Conservation (phyloP, 1,284 basidiomycete genomes). For the Cryptococcus wingfieldii region DNA sequence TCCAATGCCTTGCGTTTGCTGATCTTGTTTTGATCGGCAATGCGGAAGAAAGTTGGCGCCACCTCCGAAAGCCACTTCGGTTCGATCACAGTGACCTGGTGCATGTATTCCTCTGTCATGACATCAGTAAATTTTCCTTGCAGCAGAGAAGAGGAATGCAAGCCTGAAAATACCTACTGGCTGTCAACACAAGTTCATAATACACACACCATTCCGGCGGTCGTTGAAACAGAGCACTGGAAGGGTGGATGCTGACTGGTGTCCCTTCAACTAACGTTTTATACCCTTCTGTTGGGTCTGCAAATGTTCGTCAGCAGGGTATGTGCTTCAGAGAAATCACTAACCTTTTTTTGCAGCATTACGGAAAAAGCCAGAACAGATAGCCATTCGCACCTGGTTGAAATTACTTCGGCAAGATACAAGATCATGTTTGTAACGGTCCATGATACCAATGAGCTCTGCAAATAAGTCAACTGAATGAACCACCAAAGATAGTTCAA, state of each 20-base stretch:
- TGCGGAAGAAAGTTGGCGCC: constrained; percentile 91
- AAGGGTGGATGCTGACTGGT: constrained; percentile 96
- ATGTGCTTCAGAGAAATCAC: neutral
- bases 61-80: constrained; percentile 99
- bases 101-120: constrained; percentile 75
- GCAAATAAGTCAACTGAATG: constrained; percentile 5
- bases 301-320: neutral
- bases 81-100: constrained; percentile 89
- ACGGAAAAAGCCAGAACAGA: constrained; percentile 94
- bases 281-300: constrained; percentile 64
- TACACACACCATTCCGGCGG: constrained; percentile 76
- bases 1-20: constrained; percentile 95
- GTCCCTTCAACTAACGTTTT: constrained; percentile 97
- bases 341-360: constrained; percentile 90
- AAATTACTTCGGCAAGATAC: constrained; percentile 73
- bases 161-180: constrained; percentile 48
- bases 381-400: constrained; percentile 88
- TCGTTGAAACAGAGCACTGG: constrained; percentile 93
- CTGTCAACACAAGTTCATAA: constrained; percentile 69
- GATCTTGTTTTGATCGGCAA: constrained; percentile 92
- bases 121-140: constrained; percentile 7
- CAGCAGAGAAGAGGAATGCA: no score
- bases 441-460: constrained; percentile 95
- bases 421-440: constrained; percentile 96
- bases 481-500: neutral